Evolutionary conservation across 2,329 filamentous ascomycete species (phyloP), one percentile per base, ranked within the genome.

Genomic region (Neonectria punicea): DNA sequence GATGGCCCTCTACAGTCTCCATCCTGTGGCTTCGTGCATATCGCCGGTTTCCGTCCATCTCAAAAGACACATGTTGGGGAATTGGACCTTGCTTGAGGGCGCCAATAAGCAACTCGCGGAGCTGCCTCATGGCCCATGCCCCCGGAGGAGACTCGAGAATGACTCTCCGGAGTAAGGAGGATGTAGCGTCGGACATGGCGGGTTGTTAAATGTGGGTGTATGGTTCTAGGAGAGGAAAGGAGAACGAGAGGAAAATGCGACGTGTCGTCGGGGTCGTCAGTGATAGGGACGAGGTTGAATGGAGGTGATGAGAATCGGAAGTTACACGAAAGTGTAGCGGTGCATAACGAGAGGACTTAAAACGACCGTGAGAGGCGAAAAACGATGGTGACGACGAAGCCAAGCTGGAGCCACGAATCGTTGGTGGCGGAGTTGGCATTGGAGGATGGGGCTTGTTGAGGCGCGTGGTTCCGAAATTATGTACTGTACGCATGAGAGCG

Each of bases 21-120:
- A 99, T 97, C 69, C 95, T 90, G 81, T 96, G 93, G 68, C 87
- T 92, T 67, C 93, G 88, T 14, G 96, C 96, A 82, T 97, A 99
- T 50, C 96, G 91, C 74, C 96, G 86, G 81, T 99, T 99, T 61
- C 96, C 96, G 78, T 99, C 96, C 96, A 99, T 99, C 73, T 98
- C 95, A 77, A 99, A 99, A n/a, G 96, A 96, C 66, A 99, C 89
- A 88, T 99, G 96, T 75, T 93, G 90, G 10, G 96, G 96, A 60
- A 99, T 91, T 2, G 94, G 93, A 0, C 96, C 96, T 80, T 98
- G 95, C 76, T 91, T 91, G 58, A 98, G 82, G 54, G 94, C 92
- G 59, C 93, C 93, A 72, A 99, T 96, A 67, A 98, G 86, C 55
- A 97, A 83, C 78, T 97, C 93, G 68, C 93, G 90, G 20, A 97